Evolutionary conservation across 352 stramenopile species (phyloP), one percentile per base, ranked within the genome.

Genomic region (Pythium apleroticum): DNA sequence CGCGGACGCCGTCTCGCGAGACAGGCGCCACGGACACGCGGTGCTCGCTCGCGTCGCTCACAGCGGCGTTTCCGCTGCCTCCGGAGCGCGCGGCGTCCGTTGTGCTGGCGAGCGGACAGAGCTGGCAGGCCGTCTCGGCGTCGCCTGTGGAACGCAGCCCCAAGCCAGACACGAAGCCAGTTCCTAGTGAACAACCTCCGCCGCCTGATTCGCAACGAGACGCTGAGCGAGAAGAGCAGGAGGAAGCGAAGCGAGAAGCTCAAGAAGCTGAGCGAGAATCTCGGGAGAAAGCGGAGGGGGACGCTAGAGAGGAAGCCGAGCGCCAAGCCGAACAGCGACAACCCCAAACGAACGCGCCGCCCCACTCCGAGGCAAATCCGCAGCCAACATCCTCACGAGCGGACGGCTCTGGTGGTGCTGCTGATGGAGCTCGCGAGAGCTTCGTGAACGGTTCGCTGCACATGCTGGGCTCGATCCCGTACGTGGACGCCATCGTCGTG

Each of bases 361-460:
- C n/a, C n/a, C n/a, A n/a, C n/a, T n/a, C n/a, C n/a, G n/a, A n/a
- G n/a, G n/a, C n/a, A n/a, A n/a, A n/a, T n/a, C n/a, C n/a, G n/a
- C n/a, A n/a, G n/a, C n/a, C n/a, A n/a, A n/a, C n/a, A n/a, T n/a
- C n/a, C n/a, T n/a, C n/a, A n/a, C n/a, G n/a, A n/a, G n/a, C n/a
- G n/a, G n/a, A n/a, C n/a, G n/a, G n/a, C n/a, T n/a, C n/a, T n/a
- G n/a, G n/a, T n/a, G n/a, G n/a, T n/a, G n/a, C n/a, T n/a, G n/a
- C n/a, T n/a, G n/a, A n/a, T n/a, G n/a, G n/a, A n/a, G n/a, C n/a
- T n/a, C n/a, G n/a, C 30, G 30, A 33, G 30, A 15, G 33, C 33
- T 65, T 65, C 31, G 57, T 65, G 19, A 61, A 53, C 4, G 56
- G 63, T 39, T 70, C 63, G 19, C 56, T 70, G 10, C 63, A 70